Evolutionary conservation across 306 rosid genomes (phyloP).

Genomic region (Prosopis cineraria): DNA sequence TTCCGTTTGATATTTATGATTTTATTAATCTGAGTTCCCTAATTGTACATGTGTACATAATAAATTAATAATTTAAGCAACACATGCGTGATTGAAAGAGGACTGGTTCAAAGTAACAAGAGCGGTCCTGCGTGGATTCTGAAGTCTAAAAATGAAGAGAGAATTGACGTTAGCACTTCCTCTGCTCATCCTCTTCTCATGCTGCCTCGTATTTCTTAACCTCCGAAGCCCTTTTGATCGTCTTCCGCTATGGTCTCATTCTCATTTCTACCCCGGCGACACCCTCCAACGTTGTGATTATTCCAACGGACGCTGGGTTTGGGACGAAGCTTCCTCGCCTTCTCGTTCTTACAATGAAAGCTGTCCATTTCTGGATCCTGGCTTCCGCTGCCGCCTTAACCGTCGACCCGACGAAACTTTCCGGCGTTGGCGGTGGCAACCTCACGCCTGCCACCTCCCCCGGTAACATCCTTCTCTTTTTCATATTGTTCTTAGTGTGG

Average conservation of each 20-base stretch:
- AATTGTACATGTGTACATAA: not conserved
- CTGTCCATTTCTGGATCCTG: conserved; percentile 86
- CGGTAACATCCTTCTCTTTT: conserved; percentile 41
- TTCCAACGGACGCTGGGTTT: conserved; percentile 75
- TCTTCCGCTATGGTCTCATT: conserved; percentile 37
- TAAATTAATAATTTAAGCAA: too few relatives aligned
- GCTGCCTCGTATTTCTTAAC: conserved; percentile 39
- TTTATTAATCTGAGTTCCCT: not conserved
- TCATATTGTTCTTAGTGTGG: not conserved
- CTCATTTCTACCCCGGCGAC: conserved; percentile 30
- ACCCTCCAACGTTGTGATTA: conserved; percentile 46
- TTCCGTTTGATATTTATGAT: too few relatives aligned
- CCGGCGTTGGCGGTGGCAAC: conserved; percentile 84
- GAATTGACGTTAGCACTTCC: conserved; percentile 49
- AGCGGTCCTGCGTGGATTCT: conserved; percentile 51
- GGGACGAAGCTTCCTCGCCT: conserved; percentile 38
- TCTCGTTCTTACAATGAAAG: conserved; percentile 53
- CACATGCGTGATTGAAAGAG: not conserved
- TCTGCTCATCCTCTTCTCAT: conserved; percentile 42
- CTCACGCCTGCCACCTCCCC: conserved; percentile 65
- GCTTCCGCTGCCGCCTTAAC: conserved; percentile 72
- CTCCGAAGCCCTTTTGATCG: conserved; percentile 45
- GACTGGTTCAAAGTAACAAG: conserved; percentile 7
- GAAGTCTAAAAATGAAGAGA: conserved; percentile 46
- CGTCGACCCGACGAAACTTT: conserved; percentile 61